Percentiles rank a stretch among this genome's conserved stretches.
Evolutionary conservation across 2,329 filamentous ascomycete genomes (phyloP).

Genomic region (Aspergillus ruber): DNA sequence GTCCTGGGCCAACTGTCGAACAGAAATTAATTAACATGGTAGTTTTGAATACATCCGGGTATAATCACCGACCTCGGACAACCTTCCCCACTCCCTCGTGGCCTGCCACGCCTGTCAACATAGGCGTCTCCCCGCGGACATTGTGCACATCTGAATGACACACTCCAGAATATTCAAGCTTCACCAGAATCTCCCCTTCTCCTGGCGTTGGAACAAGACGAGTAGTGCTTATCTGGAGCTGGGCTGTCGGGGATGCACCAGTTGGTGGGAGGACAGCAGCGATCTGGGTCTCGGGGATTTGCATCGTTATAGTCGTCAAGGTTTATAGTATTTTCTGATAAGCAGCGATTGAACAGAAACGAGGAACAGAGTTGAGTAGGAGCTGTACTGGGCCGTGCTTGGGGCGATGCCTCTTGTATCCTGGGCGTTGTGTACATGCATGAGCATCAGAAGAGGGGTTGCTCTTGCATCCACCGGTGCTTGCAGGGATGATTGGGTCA

Average conservation of each 20-base stretch:
- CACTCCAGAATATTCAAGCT: constrained; percentile 43
- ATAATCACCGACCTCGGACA: constrained; percentile 22
- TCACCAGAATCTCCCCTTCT: constrained; percentile 40
- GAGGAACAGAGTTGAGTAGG: background rate
- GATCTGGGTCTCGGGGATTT: constrained; percentile 20
- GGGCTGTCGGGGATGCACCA: constrained; percentile 12
- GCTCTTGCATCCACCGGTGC: too few relatives aligned
- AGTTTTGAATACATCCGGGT: background rate
- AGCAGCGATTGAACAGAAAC: background rate
- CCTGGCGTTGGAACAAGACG: constrained; percentile 31
- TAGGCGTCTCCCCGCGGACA: constrained; percentile 35
- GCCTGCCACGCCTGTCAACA: constrained; percentile 42
- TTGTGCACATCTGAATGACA: constrained; percentile 45
- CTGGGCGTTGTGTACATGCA: background rate
- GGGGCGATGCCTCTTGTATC: background rate
- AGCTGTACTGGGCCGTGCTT: background rate
- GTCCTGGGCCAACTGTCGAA: background rate
- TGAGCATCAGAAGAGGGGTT: background rate
- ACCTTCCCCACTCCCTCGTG: constrained; percentile 44
- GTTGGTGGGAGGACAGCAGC: constrained; percentile 25
- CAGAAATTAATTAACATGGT: too few relatives aligned
- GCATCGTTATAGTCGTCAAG: constrained; percentile 4
- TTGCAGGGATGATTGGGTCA: too few relatives aligned
- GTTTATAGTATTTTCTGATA: background rate
- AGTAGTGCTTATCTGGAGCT: constrained; percentile 19